Conservation (phyloP, 306 rosid species). For the Quercus robur region DNA sequence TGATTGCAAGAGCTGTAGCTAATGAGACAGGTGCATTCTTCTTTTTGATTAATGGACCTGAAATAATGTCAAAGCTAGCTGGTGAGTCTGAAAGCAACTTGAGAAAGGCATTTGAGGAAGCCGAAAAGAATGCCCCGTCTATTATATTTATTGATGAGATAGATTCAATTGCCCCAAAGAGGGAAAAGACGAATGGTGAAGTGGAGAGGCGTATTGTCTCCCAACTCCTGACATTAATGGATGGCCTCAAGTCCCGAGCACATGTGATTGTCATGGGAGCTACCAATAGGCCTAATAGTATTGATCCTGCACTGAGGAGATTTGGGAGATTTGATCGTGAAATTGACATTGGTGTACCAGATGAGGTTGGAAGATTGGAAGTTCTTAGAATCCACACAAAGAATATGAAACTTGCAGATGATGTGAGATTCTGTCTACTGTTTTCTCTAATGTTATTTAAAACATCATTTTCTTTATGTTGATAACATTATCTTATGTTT, state of each 20-base stretch:
- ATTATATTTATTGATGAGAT: conserved; percentile 65
- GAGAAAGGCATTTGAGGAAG: conserved; percentile 76
- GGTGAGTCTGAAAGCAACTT: conserved; percentile 72
- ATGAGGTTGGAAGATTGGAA: conserved; percentile 73
- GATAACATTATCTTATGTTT: neutral
- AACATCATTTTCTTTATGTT: neutral
- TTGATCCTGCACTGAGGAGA: conserved; percentile 68
- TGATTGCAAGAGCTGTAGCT: conserved; percentile 70
- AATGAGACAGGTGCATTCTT: conserved; percentile 78
- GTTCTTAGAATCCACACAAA: conserved; percentile 65
- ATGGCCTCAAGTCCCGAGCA: conserved; percentile 62
- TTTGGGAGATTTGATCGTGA: conserved; percentile 70
- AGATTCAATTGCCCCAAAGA: conserved; percentile 72
- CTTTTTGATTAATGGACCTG: conserved; percentile 66
- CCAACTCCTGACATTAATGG: conserved; percentile 73
- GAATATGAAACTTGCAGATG: conserved; percentile 70
- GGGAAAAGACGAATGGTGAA: conserved; percentile 76
- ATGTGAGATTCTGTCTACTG: conserved; percentile 31
- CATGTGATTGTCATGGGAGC: conserved; percentile 67
- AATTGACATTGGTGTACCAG: conserved; percentile 70
- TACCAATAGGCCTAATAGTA: conserved; percentile 63
- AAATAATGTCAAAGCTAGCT: conserved; percentile 76
- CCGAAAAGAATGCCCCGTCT: conserved; percentile 72
- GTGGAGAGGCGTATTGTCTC: conserved; percentile 72
- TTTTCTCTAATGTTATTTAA: neutral